A percentile compares a stretch with the other conserved stretches of the same genome.
phyloP scores from a whole-genome alignment of 2,329 filamentous ascomycete species.

The Chaetomiaceae sp. region DNA sequence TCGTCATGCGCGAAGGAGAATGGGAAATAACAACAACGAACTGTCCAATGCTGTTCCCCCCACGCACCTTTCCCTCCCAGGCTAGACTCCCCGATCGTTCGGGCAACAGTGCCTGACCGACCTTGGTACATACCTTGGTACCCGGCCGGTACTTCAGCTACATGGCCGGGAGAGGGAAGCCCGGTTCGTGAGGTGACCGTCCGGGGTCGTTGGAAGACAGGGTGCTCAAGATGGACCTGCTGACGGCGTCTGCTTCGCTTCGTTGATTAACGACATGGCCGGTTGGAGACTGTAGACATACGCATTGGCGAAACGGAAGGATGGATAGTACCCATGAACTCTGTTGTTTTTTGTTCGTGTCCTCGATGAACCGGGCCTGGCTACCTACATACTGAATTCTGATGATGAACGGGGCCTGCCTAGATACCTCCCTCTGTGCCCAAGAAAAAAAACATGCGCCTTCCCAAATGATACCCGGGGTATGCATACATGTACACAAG shows the following conservation, averaged over 20 bases:
- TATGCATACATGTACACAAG: slow-evolving; percentile 9
- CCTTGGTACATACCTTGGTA: not conserved
- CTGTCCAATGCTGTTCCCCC: not conserved
- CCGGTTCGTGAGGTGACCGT: no score
- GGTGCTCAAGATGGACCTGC: no score
- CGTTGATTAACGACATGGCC: no score
- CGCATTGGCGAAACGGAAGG: not conserved
- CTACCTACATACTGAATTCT: slow-evolving; percentile 3
- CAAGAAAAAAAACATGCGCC: not conserved
- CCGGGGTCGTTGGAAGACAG: no score
- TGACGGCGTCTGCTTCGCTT: no score
- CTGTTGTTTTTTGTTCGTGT: not conserved
- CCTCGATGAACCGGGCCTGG: slow-evolving; percentile 2
- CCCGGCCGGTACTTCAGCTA: slow-evolving; percentile 3
- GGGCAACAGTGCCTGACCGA: not conserved
- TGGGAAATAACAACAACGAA: not conserved
- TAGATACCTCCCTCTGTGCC: not conserved
- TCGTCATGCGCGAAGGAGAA: not conserved
- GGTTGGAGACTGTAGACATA: not conserved
- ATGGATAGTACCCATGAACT: not conserved
- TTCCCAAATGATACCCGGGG: slow-evolving; percentile 6
- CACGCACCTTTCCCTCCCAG: slow-evolving; percentile 11
- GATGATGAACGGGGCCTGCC: no score
- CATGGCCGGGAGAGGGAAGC: not conserved
- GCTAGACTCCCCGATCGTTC: slow-evolving; percentile 13